These are phyloP conservation scores for Xylariaceae sp. DNA, from an alignment of 2,329 filamentous ascomycete species.

Conservation along the genomic window DNA sequence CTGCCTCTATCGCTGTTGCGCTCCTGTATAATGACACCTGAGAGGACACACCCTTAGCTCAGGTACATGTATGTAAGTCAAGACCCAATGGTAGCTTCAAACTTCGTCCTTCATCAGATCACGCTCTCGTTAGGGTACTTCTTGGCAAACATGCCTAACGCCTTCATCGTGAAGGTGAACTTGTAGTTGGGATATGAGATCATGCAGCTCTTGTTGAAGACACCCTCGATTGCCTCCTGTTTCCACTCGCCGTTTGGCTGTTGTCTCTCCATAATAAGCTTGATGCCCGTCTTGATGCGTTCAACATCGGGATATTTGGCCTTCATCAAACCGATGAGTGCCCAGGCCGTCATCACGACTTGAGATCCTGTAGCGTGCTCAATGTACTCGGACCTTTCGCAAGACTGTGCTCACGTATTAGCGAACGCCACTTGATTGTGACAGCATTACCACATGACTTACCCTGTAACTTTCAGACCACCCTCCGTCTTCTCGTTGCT, in stretches of 20 bases:
- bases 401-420: constrained; percentile 49
- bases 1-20: too few species aligned
- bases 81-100: neutral
- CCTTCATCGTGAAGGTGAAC: constrained; percentile 91
- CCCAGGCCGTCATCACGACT: constrained; percentile 95
- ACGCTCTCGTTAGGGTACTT: constrained; percentile 65
- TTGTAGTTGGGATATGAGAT: constrained; percentile 99
- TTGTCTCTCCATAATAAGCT: constrained; percentile 80
- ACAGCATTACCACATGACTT: constrained; percentile 18
- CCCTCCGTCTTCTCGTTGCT: constrained; percentile 83
- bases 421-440: neutral
- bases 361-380: constrained; percentile 75
- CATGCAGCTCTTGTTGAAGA: constrained; percentile 99
- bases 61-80: too few species aligned
- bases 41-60: too few species aligned
- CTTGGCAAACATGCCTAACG: constrained; percentile 80
- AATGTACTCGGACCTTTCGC: constrained; percentile 70
- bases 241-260: constrained; percentile 88
- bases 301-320: constrained; percentile 74
- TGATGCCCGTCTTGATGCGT: constrained; percentile 69
- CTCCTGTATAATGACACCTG: too few species aligned
- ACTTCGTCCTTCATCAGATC: constrained; percentile 15
- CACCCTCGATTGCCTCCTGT: constrained; percentile 93
- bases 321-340: constrained; percentile 74
- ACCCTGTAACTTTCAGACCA: constrained; percentile 94